A percentile compares a stretch with the other conserved stretches of the same genome.
Evolutionary conservation across 345 rosid species (phyloP).

Genomic region (Citrus maxima): DNA sequence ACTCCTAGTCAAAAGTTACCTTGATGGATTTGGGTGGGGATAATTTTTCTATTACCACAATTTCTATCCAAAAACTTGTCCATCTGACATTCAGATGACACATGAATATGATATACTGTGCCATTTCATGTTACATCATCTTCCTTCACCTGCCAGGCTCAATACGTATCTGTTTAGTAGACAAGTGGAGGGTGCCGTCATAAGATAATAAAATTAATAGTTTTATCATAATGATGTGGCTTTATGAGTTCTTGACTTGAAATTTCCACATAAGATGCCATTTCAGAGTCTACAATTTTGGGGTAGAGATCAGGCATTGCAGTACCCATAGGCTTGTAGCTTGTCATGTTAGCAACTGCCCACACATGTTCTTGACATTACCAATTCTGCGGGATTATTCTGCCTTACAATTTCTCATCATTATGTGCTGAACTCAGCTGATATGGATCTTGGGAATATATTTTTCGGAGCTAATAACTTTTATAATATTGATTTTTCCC

Average conservation of each 20-base stretch:
- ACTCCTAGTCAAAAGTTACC: not conserved
- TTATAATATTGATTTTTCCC: slow-evolving; percentile 12
- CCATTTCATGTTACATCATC: not conserved
- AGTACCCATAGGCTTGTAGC: not conserved
- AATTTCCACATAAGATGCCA: not conserved
- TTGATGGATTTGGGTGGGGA: not conserved
- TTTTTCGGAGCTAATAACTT: slow-evolving; percentile 20
- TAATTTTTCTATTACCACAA: not conserved
- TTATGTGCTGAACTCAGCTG: not conserved
- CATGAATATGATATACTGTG: not conserved
- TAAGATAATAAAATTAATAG: not conserved
- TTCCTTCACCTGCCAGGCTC: not conserved
- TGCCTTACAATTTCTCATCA: not conserved
- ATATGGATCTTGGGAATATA: not conserved
- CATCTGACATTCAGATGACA: not conserved
- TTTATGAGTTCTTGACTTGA: not conserved
- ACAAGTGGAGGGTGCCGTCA: not conserved
- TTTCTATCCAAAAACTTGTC: not conserved
- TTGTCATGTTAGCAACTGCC: not conserved
- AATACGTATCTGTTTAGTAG: not conserved
- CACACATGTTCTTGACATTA: not conserved
- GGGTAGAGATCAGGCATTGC: not conserved
- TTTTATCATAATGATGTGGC: not conserved
- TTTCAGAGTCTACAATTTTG: not conserved
- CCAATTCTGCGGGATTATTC: not conserved